phyloP scores from a whole-genome alignment of 2,329 filamentous ascomycete genomes.

The Monilinia aucupariae region DNA sequence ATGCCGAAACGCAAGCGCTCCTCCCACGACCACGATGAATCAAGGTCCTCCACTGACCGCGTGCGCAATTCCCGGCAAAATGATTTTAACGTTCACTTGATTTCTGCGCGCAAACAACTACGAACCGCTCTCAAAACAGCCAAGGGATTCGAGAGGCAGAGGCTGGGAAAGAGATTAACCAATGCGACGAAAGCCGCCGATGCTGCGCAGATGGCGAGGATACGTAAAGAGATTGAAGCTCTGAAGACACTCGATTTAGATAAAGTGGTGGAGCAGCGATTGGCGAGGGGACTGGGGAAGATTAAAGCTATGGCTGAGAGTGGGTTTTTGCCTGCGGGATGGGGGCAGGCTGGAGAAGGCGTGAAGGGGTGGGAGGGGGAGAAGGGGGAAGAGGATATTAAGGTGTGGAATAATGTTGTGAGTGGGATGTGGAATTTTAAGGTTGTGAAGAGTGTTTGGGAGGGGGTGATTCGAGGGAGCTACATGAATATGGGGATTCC shows the following conservation, averaged over 20 bases:
- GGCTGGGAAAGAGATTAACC: slow-evolving; percentile 55
- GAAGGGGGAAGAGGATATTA: slow-evolving; percentile 27
- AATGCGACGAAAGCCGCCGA: slow-evolving; percentile 43
- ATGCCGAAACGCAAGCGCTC: slow-evolving; percentile 57
- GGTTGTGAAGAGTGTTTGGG: slow-evolving; percentile 45
- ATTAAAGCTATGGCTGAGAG: slow-evolving; percentile 45
- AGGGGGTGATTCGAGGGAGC: slow-evolving; percentile 34
- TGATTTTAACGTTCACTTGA: slow-evolving; percentile 45
- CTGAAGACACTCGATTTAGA: slow-evolving; percentile 46
- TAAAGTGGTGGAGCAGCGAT: slow-evolving; percentile 42
- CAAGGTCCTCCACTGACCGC: slow-evolving; percentile 17
- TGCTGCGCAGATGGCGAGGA: slow-evolving; percentile 48
- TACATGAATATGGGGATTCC: slow-evolving; percentile 33
- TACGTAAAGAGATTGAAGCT: slow-evolving; percentile 55
- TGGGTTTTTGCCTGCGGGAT: slow-evolving; percentile 39
- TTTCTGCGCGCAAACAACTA: slow-evolving; percentile 54
- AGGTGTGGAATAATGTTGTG: slow-evolving; percentile 43
- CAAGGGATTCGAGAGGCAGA: slow-evolving; percentile 74
- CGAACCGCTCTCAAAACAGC: slow-evolving; percentile 64
- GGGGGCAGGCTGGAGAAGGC: slow-evolving; percentile 23
- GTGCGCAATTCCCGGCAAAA: slow-evolving; percentile 37
- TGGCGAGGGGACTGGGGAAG: slow-evolving; percentile 46
- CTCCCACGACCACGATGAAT: slow-evolving; percentile 16
- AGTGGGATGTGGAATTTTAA: slow-evolving; percentile 50
- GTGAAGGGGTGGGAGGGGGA: slow-evolving; percentile 35